Percentiles rank a stretch among this genome's conserved stretches.
Evolutionary conservation across 169 alveolate genomes (phyloP).

Genomic region (Eimeria sp.): DNA sequence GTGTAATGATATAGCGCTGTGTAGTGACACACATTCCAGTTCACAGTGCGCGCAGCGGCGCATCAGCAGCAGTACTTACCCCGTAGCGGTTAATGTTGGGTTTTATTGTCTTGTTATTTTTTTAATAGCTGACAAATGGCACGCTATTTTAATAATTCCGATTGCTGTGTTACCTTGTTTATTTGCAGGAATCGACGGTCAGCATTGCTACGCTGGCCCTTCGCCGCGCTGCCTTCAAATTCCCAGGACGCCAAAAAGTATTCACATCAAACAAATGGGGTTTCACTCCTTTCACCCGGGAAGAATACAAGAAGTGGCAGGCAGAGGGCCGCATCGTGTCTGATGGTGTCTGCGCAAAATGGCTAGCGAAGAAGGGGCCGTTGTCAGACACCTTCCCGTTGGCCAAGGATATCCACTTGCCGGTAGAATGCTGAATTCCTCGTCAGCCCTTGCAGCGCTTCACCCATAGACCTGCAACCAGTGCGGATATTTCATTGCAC

Average conservation of each 20-base stretch:
- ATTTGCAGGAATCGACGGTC: constrained; percentile 90
- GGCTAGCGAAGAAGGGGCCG: constrained; percentile 85
- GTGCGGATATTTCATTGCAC: neutral
- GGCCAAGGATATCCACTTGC: constrained; percentile 80
- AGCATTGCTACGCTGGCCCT: constrained; percentile 97
- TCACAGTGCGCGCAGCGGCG: no score
- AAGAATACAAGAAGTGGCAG: constrained; percentile 96
- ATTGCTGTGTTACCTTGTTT: constrained; percentile 5
- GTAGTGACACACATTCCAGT: neutral
- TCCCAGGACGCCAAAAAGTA: constrained; percentile 99
- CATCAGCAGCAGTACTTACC: no score
- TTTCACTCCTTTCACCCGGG: constrained; percentile 97
- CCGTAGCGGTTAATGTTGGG: no score
- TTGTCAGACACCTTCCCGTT: constrained; percentile 79
- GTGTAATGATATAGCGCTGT: neutral
- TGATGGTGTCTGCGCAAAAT: constrained; percentile 87
- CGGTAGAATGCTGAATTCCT: constrained; percentile 51
- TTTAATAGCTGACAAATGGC: no score
- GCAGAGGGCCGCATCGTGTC: constrained; percentile 96
- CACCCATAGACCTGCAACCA: neutral
- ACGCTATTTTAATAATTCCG: no score
- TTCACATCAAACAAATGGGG: constrained; percentile 99
- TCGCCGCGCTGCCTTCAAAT: constrained; percentile 99
- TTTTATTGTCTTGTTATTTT: no score
- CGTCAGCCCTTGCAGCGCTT: neutral